phyloP scores from a whole-genome alignment of 2,329 filamentous ascomycete species.

The Cladosporium sp. region DNA sequence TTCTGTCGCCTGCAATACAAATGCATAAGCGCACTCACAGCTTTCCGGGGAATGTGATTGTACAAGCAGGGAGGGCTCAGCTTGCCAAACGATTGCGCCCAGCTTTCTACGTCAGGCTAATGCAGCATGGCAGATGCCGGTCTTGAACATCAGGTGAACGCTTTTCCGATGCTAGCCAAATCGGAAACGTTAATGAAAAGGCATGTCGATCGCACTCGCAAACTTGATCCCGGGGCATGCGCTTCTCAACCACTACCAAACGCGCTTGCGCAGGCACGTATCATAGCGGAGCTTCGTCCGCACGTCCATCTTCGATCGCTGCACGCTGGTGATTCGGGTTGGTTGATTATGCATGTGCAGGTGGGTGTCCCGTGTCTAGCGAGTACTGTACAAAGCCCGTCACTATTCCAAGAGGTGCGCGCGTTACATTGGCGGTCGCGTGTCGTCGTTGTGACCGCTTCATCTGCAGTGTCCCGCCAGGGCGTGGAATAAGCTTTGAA shows the following conservation, averaged over 20 bases:
- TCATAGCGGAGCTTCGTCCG: constrained; percentile 1
- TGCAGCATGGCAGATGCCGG: constrained; percentile 3
- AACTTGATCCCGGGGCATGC: constrained; percentile 2
- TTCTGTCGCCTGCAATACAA: background rate
- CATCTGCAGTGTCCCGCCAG: background rate
- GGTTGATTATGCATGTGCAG: background rate
- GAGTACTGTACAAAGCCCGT: background rate
- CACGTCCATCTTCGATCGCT: background rate
- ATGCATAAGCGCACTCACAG: background rate
- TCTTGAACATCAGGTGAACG: background rate
- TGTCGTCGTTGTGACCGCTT: constrained; percentile 9
- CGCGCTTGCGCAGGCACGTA: constrained; percentile 6
- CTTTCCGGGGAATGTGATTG: background rate
- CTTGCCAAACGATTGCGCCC: background rate
- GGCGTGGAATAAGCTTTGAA: background rate
- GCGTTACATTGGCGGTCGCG: background rate
- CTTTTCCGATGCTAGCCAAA: background rate
- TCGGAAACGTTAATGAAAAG: constrained; percentile 1
- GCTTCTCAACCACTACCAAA: background rate
- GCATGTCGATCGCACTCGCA: constrained; percentile 7
- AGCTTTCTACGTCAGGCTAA: background rate
- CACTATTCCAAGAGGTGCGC: background rate
- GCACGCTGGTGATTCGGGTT: background rate
- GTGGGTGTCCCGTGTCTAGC: background rate
- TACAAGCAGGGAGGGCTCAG: background rate